Base-by-base conservation (phyloP, 2,329 filamentous ascomycete species). In the Calonectria henricotiae region DNA sequence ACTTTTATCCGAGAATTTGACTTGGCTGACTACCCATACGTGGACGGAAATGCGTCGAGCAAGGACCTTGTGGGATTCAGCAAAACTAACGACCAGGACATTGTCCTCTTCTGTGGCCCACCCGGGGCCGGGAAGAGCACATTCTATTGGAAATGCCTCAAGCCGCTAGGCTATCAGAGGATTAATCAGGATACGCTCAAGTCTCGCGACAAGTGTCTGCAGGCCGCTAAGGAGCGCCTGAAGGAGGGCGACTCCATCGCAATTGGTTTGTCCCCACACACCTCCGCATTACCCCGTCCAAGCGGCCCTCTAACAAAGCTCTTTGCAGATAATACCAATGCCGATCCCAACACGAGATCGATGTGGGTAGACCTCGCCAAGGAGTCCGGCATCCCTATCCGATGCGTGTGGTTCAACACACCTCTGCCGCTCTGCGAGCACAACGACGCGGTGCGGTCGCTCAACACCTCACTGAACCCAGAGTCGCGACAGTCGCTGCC, bases 131-230 rank as follows among this genome's bases (percentile, higher is more conserved):
- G 96, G 20, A 98, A 99, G 82, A 97, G 94, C 44, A 96, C 94
- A 0, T 98, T 96, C 78, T 98, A 92, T 83, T 94, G 92, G 90
- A 91, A 88, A 71, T 85, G 93, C 73, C 85, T 98, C 41, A 87
- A 95, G 79, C 93, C 93, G 27, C 83, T 96, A 32, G 93, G 91
- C 4, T 98, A 97, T 80, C 89, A 90, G 79, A 89, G 96, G 58
- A 89, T 98, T 35, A 99, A 98, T 77, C 96, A 98, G 83, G 96
- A 98, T 81, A 89, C 88, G 1, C 86, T 98, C 55, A 98, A 97
- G 82, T 92, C 89, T 73, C 85, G 88, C 70, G 88, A 91, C 58
- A 92, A 89, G 75, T 93, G 91, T 80, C 83, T 98, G 70, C 93
- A 94, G 81, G 89, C 88, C 27, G 94, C 95, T 15, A 87, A 85